Conservation (phyloP, 2,329 filamentous ascomycete genomes). For the Epichloe glyceriae region DNA sequence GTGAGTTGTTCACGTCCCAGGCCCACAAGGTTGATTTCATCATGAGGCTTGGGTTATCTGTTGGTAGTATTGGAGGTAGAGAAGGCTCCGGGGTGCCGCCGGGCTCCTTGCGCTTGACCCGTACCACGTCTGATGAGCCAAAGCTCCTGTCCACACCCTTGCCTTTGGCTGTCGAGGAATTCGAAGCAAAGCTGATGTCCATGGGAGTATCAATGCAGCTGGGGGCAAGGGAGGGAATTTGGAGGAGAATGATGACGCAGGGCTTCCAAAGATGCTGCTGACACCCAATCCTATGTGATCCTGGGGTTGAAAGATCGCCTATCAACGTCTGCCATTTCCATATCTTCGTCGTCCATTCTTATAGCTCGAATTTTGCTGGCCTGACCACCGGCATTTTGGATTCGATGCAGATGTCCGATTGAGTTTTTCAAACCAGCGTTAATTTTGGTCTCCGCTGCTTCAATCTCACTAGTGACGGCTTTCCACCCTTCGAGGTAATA, state of each 20-base stretch:
- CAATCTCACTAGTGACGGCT: slow-evolving; percentile 52
- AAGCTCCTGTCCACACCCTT: slow-evolving; percentile 18
- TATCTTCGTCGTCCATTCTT: slow-evolving; percentile 34
- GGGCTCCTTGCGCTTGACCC: slow-evolving; percentile 25
- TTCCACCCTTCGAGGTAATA: slow-evolving; percentile 84
- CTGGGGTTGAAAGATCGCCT: slow-evolving; percentile 10
- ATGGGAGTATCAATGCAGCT: slow-evolving; percentile 18
- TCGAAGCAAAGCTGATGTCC: slow-evolving; percentile 11
- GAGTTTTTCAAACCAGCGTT: slow-evolving; percentile 30
- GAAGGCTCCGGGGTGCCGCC: slow-evolving; percentile 20
- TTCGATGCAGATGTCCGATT: slow-evolving; percentile 28
- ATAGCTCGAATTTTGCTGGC: slow-evolving; percentile 42
- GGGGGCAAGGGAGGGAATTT: slow-evolving; percentile 12
- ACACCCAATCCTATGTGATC: slow-evolving; percentile 10
- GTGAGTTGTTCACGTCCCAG: slow-evolving; percentile 34
- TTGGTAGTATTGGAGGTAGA: slow-evolving; percentile 16
- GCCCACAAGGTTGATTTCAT: slow-evolving; percentile 35
- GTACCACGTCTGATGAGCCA: slow-evolving; percentile 15
- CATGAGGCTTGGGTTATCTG: slow-evolving; percentile 18
- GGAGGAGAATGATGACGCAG: slow-evolving; percentile 19
- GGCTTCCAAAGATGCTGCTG: slow-evolving; percentile 23
- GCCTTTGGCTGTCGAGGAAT: slow-evolving; percentile 11
- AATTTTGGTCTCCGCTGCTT: slow-evolving; percentile 48
- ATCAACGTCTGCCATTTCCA: slow-evolving; percentile 32
- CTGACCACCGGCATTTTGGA: slow-evolving; percentile 36